Base-by-base conservation (phyloP, 441 rosid species). In the Adansonia gregorii region DNA sequence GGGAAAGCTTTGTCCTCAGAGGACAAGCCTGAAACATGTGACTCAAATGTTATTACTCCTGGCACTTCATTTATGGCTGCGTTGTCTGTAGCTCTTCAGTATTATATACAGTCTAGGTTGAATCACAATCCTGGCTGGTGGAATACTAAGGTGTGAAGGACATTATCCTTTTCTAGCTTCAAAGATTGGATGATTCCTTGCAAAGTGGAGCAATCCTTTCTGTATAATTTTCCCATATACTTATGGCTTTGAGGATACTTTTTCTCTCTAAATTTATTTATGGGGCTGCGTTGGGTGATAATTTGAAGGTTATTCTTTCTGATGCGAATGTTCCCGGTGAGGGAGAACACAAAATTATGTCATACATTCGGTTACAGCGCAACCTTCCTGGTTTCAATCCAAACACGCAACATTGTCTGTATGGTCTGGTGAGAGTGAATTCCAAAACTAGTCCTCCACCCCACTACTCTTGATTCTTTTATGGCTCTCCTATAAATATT, bases 321-420 rank as follows among this genome's bases (percentile, higher is more conserved):
- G 99, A 96, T 84, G 81, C 99, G 27, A 96, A 96, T 80, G 98
- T 90, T 75, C 92, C 94, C 78, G 99, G 99, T 2, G 99, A 96
- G 84, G 99, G 98, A 85, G 99, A 96, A 83, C 98, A 96, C 89
- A 94, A 96, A 87, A 87, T 96, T 81, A 93, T 96, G 99, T 86
- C 96, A 39, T 96, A 91, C 85, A 92, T 96, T 74, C 91, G 98
- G 72, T 90, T 82, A 72, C 98, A 96, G 78, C 92, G 98, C 22
- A 89, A 89, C 83, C 85, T 85, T 86, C 86, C 92, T 76, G 97
- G 99, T 77, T 96, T 92, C 74, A 83, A 93, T 82, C 98, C 98
- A 39, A 96, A 94, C 82, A 93, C 99, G 45, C 88, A 86, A 60
- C 98, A 96, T 76, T 96, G 99, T 86, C 85, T 96, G 11, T 94